Percentiles rank a stretch among this genome's conserved stretches.
These are phyloP conservation scores for Nitzschia sp. DNA, from an alignment of 108 stramenopile genomes.

Conservation along the genomic window DNA sequence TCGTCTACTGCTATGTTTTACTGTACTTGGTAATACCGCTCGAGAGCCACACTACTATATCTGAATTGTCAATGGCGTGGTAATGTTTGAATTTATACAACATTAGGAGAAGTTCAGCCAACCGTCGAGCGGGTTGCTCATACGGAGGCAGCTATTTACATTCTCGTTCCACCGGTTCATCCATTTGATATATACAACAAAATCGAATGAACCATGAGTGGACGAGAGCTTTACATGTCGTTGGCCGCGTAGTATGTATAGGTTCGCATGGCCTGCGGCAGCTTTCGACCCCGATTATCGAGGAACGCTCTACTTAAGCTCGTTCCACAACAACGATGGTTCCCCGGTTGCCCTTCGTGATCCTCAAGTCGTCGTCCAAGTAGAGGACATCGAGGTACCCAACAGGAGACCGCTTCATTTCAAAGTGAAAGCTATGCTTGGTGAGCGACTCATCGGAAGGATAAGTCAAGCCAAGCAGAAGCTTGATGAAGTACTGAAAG, in stretches of 20 bases:
- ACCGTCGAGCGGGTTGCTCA: no score
- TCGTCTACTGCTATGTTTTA: no score
- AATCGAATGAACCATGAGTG: neutral
- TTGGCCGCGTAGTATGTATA: neutral
- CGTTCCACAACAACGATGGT: slow-evolving; percentile 58
- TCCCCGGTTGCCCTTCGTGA: slow-evolving; percentile 59
- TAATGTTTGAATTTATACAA: no score
- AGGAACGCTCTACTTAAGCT: no score
- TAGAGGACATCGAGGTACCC: slow-evolving; percentile 63
- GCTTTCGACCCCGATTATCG: no score
- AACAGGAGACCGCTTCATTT: slow-evolving; percentile 39
- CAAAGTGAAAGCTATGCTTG: slow-evolving; percentile 30
- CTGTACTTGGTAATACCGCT: no score
- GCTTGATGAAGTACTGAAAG: slow-evolving; percentile 38
- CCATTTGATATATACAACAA: neutral
- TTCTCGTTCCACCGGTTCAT: no score
- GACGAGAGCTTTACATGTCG: neutral
- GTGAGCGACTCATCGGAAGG: slow-evolving; percentile 29
- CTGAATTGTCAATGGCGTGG: no score
- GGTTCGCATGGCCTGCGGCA: neutral
- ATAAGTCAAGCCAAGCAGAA: slow-evolving; percentile 44
- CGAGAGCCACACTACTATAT: no score
- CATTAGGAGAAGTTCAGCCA: no score
- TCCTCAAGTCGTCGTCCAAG: slow-evolving; percentile 59
- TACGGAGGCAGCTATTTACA: no score